Conservation (phyloP, 139 green algal genomes). For the Pleodorina starrii region DNA sequence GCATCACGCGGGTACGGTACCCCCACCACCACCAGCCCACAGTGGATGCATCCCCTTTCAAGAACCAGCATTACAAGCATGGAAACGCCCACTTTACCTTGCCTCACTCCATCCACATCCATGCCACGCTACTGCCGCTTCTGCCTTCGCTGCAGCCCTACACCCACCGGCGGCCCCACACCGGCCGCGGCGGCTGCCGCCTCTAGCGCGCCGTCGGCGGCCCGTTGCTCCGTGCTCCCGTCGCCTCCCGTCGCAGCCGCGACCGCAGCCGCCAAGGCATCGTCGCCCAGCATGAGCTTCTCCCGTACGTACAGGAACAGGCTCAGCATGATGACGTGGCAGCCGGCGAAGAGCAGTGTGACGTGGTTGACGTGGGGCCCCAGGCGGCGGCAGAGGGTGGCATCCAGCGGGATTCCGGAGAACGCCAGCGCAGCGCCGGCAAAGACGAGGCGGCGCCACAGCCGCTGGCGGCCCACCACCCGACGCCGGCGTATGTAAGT, state of each 20-base stretch:
- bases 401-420: not conserved
- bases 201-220: not conserved
- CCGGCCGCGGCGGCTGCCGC: no score
- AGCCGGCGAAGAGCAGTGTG: not conserved
- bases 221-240: no score
- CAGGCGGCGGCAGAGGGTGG: not conserved
- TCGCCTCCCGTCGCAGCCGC: not conserved
- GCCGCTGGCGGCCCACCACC: not conserved
- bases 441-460: not conserved
- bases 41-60: no score
- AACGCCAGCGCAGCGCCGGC: not conserved
- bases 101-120: no score
- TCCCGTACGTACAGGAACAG: not conserved
- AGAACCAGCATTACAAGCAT: no score
- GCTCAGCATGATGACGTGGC: not conserved
- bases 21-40: no score
- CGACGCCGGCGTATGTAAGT: not conserved
- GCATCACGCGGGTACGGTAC: no score
- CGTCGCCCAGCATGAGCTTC: not conserved
- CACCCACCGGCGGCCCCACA: not conserved
- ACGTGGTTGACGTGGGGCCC: not conserved
- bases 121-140: no score
- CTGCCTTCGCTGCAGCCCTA: not conserved
- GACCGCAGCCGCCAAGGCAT: not conserved
- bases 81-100: no score